These are phyloP conservation scores for Petrea volubilis DNA, from an alignment of 257 asterid genomes.

Conservation along the genomic window DNA sequence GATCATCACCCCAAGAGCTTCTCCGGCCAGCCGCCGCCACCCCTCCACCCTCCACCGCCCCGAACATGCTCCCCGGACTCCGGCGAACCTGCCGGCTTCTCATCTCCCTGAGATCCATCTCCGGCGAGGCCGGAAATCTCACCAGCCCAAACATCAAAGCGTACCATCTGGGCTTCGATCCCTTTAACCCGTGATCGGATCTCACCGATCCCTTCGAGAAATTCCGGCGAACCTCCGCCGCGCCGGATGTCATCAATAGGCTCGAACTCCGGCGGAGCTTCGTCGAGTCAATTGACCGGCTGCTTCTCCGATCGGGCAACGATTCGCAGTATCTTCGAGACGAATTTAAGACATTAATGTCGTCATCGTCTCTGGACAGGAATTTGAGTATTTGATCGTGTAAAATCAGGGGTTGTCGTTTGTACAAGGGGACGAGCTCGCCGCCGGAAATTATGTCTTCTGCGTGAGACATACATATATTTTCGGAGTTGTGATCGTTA, in stretches of 20 bases:
- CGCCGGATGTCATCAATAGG: slow-evolving; percentile 27
- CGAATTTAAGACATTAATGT: background rate
- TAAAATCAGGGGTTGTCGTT: background rate
- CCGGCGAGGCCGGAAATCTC: slow-evolving; percentile 44
- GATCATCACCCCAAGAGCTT: slow-evolving; percentile 45
- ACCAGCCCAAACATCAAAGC: slow-evolving; percentile 44
- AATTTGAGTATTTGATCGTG: slow-evolving; percentile 10
- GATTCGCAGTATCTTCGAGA: slow-evolving; percentile 36
- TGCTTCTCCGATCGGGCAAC: slow-evolving; percentile 37
- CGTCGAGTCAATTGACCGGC: slow-evolving; percentile 47
- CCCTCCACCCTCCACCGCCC: slow-evolving; percentile 17
- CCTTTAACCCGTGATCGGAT: background rate
- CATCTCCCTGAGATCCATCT: slow-evolving; percentile 60
- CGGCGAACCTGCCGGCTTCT: slow-evolving; percentile 64
- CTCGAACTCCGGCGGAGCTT: slow-evolving; percentile 30
- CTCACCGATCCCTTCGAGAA: slow-evolving; percentile 12
- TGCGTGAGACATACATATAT: slow-evolving; percentile 50
- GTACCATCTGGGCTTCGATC: slow-evolving; percentile 48
- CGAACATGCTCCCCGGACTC: slow-evolving; percentile 21
- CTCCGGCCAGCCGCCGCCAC: slow-evolving; percentile 32
- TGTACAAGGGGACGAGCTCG: slow-evolving; percentile 45
- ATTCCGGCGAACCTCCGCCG: slow-evolving; percentile 24
- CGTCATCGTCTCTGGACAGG: background rate
- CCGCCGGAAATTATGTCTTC: slow-evolving; percentile 71
- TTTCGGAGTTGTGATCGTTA: slow-evolving; percentile 23